These are phyloP conservation scores for Postia placenta DNA, from an alignment of 768 basidiomycete species.

Conservation along the genomic window DNA sequence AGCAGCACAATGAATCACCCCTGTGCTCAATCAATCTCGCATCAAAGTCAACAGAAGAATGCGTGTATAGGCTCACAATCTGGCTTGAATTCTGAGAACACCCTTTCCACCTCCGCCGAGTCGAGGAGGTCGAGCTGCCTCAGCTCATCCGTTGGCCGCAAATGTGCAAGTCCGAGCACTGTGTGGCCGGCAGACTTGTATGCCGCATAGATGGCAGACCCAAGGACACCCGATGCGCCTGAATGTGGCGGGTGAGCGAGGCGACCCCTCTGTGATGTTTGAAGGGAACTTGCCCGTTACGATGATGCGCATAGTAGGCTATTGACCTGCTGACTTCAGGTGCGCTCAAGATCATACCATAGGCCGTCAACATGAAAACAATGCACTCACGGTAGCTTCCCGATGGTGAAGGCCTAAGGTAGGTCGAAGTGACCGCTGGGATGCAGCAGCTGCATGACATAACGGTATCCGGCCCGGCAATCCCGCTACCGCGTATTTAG, in stretches of 20 bases:
- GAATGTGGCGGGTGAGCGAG: background rate
- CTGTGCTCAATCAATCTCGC: slow-evolving; percentile 26
- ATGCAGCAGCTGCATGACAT: too few species aligned
- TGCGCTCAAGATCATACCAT: too few species aligned
- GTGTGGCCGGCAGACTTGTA: slow-evolving; percentile 43
- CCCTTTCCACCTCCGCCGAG: slow-evolving; percentile 40
- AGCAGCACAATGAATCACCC: slow-evolving; percentile 94
- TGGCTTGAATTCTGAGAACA: slow-evolving; percentile 56
- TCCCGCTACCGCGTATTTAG: too few species aligned
- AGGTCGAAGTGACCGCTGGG: too few species aligned
- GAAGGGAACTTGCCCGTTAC: too few species aligned
- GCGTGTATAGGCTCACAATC: slow-evolving; percentile 47
- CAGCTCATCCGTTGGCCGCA: slow-evolving; percentile 50
- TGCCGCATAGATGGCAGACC: slow-evolving; percentile 66
- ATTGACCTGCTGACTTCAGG: too few species aligned
- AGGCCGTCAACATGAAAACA: too few species aligned
- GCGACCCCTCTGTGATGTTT: too few species aligned
- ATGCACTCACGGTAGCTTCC: too few species aligned
- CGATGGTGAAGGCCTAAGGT: too few species aligned
- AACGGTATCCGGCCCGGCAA: too few species aligned
- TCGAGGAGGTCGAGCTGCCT: slow-evolving; percentile 66
- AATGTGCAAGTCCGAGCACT: slow-evolving; percentile 68
- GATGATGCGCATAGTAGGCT: too few species aligned
- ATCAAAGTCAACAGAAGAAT: background rate
- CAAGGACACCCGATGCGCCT: slow-evolving; percentile 58